phyloP scores from a whole-genome alignment of 305 asterid species.

The Salvia sclarea region DNA sequence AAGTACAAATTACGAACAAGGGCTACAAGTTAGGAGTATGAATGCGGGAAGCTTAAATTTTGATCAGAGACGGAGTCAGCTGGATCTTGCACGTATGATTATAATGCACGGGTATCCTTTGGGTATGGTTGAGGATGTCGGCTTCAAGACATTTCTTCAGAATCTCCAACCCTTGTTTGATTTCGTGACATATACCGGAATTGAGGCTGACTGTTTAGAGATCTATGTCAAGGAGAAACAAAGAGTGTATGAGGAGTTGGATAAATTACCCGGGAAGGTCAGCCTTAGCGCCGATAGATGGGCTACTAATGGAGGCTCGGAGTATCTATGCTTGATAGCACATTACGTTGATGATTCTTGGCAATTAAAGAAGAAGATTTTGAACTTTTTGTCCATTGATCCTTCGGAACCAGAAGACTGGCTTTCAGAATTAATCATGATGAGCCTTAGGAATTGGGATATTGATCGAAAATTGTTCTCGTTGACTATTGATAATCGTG shows the following conservation, averaged over 20 bases:
- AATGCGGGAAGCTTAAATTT: constrained; percentile 46
- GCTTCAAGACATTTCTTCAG: constrained; percentile 73
- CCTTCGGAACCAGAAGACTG: constrained; percentile 69
- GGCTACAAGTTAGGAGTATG: constrained; percentile 41
- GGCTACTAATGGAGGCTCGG: constrained; percentile 55
- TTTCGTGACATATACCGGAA: constrained; percentile 51
- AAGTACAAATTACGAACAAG: constrained; percentile 46
- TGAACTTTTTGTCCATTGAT: constrained; percentile 62
- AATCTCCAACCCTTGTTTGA: constrained; percentile 90
- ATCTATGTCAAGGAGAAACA: constrained; percentile 74
- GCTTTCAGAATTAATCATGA: constrained; percentile 67
- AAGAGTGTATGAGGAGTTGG: constrained; percentile 76
- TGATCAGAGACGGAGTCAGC: constrained; percentile 63
- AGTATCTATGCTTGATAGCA: constrained; percentile 75
- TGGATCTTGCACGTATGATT: constrained; percentile 89
- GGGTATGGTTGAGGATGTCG: constrained; percentile 82
- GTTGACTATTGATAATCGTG: constrained; percentile 63
- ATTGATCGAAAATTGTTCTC: constrained; percentile 86
- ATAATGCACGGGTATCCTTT: constrained; percentile 83
- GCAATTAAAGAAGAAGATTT: constrained; percentile 71
- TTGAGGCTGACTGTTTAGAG: constrained; percentile 79
- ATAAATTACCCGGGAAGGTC: constrained; percentile 76
- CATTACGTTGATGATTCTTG: constrained; percentile 78
- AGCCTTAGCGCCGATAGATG: constrained; percentile 84
- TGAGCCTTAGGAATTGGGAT: constrained; percentile 73